Base-by-base conservation (phyloP, 176 grass and related monocot genomes). In the Canna indica region DNA sequence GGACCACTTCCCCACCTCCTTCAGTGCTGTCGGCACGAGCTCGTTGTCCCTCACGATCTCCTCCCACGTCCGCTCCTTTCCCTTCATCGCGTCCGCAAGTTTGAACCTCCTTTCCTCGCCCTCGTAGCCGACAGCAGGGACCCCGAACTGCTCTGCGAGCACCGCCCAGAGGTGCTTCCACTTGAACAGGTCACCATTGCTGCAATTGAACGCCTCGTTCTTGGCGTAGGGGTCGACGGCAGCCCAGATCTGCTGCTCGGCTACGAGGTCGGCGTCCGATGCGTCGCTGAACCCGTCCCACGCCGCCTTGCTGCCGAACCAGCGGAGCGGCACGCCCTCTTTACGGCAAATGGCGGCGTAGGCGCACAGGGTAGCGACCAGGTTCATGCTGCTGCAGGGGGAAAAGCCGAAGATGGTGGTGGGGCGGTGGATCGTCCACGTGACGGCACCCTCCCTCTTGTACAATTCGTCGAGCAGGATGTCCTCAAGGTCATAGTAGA, bases 401-500 rank as follows among this genome's bases (percentile, higher is more conserved):
- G 71, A 59, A 54, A 73, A 73, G 71, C 71, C 71, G 71, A 73
- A 73, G 71, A 73, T 34, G 15, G 52, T 41, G 7, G 53, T 59
- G n/a, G 71, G 71, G 35, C 71, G 71, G 71, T 73, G 71, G 54
- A 90, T 78, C 69, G 87, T 86, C 87, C 87, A 90, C 34, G 77
- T 77, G 59, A 86, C 80, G 65, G 70, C 70, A 30, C 83, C 74
- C 3, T 63, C 74, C 34, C 74, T 78, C 59, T 81, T 81, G 44
- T 65, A 31, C 39, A 86, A 59, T 71, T 80, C 77, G 26, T 75
- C 52, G 75, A 86, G 68, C 38, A 90, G 80, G 59, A 81, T 5
- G 71, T 90, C 87, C 66, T 90, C 87, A 11, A 64, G 75, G 59
- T 86, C 80, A 74, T 90, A 83, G 80, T 90, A 86, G 83, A 86